Evolutionary conservation across 257 asterid genomes (phyloP), one percentile per base, ranked within the genome.

Genomic region (Verbascum thapsus): DNA sequence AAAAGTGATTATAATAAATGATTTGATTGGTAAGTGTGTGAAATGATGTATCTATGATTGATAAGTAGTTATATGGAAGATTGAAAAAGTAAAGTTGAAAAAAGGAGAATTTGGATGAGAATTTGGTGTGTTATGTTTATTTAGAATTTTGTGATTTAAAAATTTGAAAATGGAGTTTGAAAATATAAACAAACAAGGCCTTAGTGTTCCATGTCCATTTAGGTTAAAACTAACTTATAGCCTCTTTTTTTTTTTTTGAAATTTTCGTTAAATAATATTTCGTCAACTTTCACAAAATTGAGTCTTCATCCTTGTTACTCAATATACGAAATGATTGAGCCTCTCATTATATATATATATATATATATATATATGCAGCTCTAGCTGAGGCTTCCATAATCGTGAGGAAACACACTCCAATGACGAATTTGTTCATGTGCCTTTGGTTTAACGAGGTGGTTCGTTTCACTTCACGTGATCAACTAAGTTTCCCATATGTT

Each of bases 381-480:
- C 80, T 94, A 16, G 83, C 98, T 3, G 99, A 94, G 89, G 98
- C 98, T 48, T 94, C 99, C 20, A 87, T 90, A 74, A 94, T 94
- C 19, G 92, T 94, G 84, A 87, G 96, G 84, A 81, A 88, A 80
- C 99, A 94, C 79, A 88, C 86, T 1, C 88, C 78, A 18, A 53
- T 67, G 37, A 80, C 91, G 9, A 87, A 94, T 68, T 66, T 88
- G 71, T 76, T 90, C 74, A 84, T 68, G 94, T 94, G 99, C 72
- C 86, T 86, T 23, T 94, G 99, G 99, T 94, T 94, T 48, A 85
- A 87, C 53, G 99, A 94, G 81, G 98, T 86, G 53, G 99, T 85
- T 66, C 92, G 91, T n/a, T 94, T 87, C 82, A 90, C 99, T 55
- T 94, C 96, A 9, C 92, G 99, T 13, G 99, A 94, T 76, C 98